Evolutionary conservation across 176 grass and related monocot species (phyloP).

Genomic region (Musa schizocarpa): DNA sequence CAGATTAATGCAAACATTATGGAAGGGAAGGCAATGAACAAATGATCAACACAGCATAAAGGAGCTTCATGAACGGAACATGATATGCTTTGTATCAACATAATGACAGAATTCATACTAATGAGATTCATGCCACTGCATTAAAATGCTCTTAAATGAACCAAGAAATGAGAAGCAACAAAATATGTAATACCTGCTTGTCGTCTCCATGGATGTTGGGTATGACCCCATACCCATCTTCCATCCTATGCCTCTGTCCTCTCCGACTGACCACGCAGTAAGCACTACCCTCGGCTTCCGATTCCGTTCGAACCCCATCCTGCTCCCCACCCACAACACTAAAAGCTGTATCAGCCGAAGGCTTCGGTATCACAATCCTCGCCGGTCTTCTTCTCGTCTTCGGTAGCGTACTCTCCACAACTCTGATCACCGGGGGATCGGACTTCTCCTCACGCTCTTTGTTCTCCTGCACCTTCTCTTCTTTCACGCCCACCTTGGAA

Average conservation of each 20-base stretch:
- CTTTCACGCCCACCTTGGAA: not conserved
- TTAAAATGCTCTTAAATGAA: too few relatives aligned
- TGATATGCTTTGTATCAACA: too few relatives aligned
- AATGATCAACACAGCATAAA: not conserved
- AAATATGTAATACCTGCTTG: conserved; percentile 36
- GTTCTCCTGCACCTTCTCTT: too few relatives aligned
- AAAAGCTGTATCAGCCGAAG: not conserved
- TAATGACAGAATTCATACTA: too few relatives aligned
- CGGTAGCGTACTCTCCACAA: not conserved
- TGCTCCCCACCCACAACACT: conserved; percentile 1
- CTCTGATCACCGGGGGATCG: too few relatives aligned
- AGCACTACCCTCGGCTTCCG: conserved; percentile 27
- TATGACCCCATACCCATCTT: conserved; percentile 47
- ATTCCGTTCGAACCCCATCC: not conserved
- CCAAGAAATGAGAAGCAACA: too few relatives aligned
- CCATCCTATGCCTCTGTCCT: conserved; percentile 63
- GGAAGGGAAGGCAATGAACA: not conserved
- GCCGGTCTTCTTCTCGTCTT: conserved; percentile 38
- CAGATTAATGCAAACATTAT: too few relatives aligned
- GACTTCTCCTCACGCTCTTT: too few relatives aligned
- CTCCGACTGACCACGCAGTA: conserved; percentile 50
- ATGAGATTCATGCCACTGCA: too few relatives aligned
- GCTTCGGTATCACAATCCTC: conserved; percentile 42
- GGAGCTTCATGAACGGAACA: too few relatives aligned
- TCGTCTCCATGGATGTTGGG: conserved; percentile 19